phyloP scores from a whole-genome alignment of 352 stramenopile genomes.

The Phytophthora brassicae region DNA sequence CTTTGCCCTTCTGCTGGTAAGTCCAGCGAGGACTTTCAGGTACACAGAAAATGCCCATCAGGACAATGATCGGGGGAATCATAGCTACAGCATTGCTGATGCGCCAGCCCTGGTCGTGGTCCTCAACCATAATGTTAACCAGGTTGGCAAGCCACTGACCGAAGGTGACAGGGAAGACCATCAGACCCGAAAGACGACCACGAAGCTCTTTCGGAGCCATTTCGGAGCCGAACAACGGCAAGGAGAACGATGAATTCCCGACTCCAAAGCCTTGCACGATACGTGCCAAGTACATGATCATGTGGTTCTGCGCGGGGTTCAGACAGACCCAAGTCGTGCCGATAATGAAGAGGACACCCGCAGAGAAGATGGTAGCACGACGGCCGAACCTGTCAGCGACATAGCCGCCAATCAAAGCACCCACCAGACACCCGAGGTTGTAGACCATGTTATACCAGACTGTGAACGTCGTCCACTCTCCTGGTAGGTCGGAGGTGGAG shows the following conservation, averaged over 20 bases:
- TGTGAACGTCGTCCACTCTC: constrained; percentile 35
- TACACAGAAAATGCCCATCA: constrained; percentile 35
- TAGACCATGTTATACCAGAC: constrained; percentile 45
- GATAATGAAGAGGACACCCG: constrained; percentile 33
- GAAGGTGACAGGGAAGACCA: constrained; percentile 33
- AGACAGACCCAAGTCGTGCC: constrained; percentile 39
- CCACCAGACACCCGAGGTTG: constrained; percentile 39
- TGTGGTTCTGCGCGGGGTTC: constrained; percentile 25
- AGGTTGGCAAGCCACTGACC: constrained; percentile 38
- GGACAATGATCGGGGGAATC: constrained; percentile 37
- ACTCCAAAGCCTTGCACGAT: constrained; percentile 41
- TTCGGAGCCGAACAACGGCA: constrained; percentile 43
- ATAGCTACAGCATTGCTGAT: constrained; percentile 41
- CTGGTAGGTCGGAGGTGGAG: constrained; percentile 18
- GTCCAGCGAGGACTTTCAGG: constrained; percentile 34
- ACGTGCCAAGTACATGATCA: constrained; percentile 31
- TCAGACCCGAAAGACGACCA: constrained; percentile 35
- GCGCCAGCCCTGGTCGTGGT: constrained; percentile 31
- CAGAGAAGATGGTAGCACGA: constrained; percentile 34
- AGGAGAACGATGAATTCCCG: constrained; percentile 37
- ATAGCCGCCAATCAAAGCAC: constrained; percentile 35
- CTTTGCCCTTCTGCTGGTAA: constrained; percentile 28
- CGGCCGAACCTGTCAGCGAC: constrained; percentile 31
- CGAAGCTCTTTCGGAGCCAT: constrained; percentile 42
- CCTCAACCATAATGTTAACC: constrained; percentile 36